Percentiles rank a stretch among this genome's conserved stretches.
These are phyloP conservation scores for Umbelopsis sp. DNA, from an alignment of 371 early-diverging fungal genomes.

Conservation along the genomic window DNA sequence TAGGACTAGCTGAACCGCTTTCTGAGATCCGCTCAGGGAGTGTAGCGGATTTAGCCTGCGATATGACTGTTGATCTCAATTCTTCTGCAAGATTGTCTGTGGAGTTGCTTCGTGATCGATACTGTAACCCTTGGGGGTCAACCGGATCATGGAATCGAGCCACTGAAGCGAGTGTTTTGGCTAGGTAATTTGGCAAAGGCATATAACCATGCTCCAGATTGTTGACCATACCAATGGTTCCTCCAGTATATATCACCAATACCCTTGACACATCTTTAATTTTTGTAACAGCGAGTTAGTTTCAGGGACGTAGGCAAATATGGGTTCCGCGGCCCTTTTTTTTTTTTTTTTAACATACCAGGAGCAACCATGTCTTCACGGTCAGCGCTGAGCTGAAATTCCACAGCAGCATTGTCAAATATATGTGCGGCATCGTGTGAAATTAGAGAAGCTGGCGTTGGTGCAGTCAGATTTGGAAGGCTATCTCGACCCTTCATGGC, in stretches of 20 bases:
- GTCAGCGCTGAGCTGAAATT: conserved; percentile 47
- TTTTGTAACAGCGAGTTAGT: neutral
- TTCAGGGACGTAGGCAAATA: neutral
- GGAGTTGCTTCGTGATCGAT: conserved; percentile 33
- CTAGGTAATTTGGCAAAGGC: conserved; percentile 77
- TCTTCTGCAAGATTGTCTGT: conserved; percentile 34
- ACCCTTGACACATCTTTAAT: conserved; percentile 77
- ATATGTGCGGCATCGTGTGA: conserved; percentile 23
- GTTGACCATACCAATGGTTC: conserved; percentile 96
- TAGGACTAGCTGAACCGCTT: neutral
- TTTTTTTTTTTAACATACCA: conserved; percentile 31
- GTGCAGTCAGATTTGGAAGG: neutral
- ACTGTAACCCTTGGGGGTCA: conserved; percentile 18
- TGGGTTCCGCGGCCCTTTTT: neutral
- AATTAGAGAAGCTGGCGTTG: conserved; percentile 18
- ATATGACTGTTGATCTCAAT: neutral
- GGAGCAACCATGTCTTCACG: conserved; percentile 56
- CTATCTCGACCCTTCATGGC: neutral
- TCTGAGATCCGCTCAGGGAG: neutral
- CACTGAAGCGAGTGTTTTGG: conserved; percentile 73
- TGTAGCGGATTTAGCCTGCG: neutral
- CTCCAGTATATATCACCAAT: conserved; percentile 92
- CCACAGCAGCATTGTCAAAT: conserved; percentile 53
- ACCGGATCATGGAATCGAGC: conserved; percentile 88
- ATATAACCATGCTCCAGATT: conserved; percentile 76